phyloP scores from a whole-genome alignment of 2,329 filamentous ascomycete genomes.

The Teratosphaeria gauchensis region DNA sequence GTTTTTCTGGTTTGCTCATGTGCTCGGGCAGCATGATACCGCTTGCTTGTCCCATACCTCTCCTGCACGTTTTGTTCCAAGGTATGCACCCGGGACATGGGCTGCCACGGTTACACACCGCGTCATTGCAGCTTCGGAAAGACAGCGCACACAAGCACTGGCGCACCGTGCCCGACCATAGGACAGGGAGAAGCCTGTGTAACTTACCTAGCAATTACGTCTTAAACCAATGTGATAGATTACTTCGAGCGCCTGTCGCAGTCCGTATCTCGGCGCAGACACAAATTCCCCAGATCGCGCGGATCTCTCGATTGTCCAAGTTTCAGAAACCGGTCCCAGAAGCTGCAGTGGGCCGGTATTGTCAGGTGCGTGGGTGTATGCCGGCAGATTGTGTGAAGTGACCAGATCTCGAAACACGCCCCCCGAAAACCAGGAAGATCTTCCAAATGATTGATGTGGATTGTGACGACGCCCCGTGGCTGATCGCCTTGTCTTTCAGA shows the following conservation, averaged over 20 bases:
- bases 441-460: neutral
- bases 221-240: neutral
- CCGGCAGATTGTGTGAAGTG: neutral
- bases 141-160: conserved; percentile 1
- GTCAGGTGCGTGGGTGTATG: neutral
- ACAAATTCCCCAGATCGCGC: neutral
- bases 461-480: neutral
- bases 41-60: neutral
- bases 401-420: neutral
- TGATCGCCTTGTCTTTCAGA: neutral
- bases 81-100: neutral
- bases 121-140: conserved; percentile 1
- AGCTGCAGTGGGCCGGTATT: neutral
- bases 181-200: conserved; percentile 2
- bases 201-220: neutral
- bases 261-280: neutral
- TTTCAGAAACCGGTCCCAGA: neutral
- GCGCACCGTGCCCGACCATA: neutral
- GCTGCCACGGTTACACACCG: conserved; percentile 4
- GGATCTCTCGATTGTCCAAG: neutral
- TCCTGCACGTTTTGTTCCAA: neutral
- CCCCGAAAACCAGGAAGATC: neutral
- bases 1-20: neutral
- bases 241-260: neutral
- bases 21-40: neutral